Percentiles rank a stretch among this genome's conserved stretches.
Evolutionary conservation across 2,329 filamentous ascomycete genomes (phyloP).

Genomic region (Penicillium digitatum): DNA sequence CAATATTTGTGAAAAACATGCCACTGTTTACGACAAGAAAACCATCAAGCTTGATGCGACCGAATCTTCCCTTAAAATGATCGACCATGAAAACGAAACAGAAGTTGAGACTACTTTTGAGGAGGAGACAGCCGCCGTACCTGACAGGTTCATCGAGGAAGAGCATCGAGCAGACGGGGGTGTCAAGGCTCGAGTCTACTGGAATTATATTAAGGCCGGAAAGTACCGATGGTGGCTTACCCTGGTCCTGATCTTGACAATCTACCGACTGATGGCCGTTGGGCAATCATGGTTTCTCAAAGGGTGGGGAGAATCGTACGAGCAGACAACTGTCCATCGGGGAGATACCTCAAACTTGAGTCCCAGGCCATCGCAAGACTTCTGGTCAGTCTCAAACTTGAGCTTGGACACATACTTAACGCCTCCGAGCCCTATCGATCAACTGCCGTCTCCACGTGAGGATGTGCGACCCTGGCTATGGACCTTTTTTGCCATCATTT

Average conservation of each 20-base stretch:
- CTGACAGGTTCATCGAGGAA: constrained; percentile 75
- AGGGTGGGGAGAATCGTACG: constrained; percentile 76
- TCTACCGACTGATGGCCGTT: constrained; percentile 63
- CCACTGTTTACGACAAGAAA: constrained; percentile 48
- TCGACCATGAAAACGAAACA: constrained; percentile 15
- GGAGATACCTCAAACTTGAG: constrained; percentile 15
- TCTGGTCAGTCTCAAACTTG: constrained; percentile 6
- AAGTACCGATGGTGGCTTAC: constrained; percentile 68
- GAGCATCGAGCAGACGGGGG: constrained; percentile 70
- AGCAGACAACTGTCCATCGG: constrained; percentile 23
- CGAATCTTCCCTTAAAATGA: constrained; percentile 15
- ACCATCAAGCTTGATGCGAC: constrained; percentile 45
- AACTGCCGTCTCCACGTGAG: constrained; percentile 62
- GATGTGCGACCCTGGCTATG: constrained; percentile 72
- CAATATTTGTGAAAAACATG: constrained; percentile 61
- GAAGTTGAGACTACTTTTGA: constrained; percentile 37
- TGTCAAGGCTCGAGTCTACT: constrained; percentile 72
- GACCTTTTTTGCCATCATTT: constrained; percentile 64
- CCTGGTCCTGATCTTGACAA: constrained; percentile 59
- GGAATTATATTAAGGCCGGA: constrained; percentile 79
- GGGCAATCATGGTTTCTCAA: constrained; percentile 77
- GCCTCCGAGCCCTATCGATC: constrained; percentile 33
- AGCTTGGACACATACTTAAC: constrained; percentile 15
- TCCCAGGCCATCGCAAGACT: constrained; percentile 1
- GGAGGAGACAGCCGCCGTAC: constrained; percentile 51